Evolutionary conservation across 192 early-diverging fungal genomes (phyloP), one percentile per base, ranked within the genome.

Genomic region (Coemansia erecta): DNA sequence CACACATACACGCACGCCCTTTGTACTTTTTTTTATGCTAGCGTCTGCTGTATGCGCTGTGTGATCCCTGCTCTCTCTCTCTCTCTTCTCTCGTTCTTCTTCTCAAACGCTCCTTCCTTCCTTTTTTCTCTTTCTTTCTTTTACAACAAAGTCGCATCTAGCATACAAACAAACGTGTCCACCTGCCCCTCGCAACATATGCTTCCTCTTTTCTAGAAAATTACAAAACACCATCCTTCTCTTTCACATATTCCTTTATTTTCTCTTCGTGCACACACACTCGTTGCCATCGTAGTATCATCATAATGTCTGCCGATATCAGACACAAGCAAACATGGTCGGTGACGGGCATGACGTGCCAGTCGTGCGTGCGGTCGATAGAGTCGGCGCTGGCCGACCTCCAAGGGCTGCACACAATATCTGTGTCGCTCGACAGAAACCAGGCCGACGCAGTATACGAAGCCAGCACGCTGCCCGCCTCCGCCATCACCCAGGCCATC

Each of bases 301-400:
- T n/a, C 15, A 22, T 13, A 5, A 47, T 47, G 56, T 48, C 58
- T 3, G 35, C 35, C 8, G 35, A 37, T 37, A 37, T 50, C 18
- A 13, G 22, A 3, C 10, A 24, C 46, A 49, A 41, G 35, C 58
- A 60, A 35, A 41, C 45, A 12, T 60, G 58, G 58, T 53, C 70
- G 8, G 72, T 80, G 39, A 39, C 51, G 17, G 86, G 87, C 47
- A 91, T 91, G 89, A 89, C 85, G 4, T 91, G 89, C 73, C 74
- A 86, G 58, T 88, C 85, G 10, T 93, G 91, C 58, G 91, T 91
- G 2, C 82, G 84, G 13, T 78, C 87, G 4, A 83, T 92, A 49
- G 82, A 83, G 13, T 72, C 62, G 7, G 82, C 72, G 18, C 57
- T 91, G 8, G 37, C 39, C 4, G 62, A 61, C n/a, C 28, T 75